A percentile compares a stretch with the other conserved stretches of the same genome.
Conservation (phyloP, 2,329 filamentous ascomycete genomes). For the Ambrosiella xylebori region DNA sequence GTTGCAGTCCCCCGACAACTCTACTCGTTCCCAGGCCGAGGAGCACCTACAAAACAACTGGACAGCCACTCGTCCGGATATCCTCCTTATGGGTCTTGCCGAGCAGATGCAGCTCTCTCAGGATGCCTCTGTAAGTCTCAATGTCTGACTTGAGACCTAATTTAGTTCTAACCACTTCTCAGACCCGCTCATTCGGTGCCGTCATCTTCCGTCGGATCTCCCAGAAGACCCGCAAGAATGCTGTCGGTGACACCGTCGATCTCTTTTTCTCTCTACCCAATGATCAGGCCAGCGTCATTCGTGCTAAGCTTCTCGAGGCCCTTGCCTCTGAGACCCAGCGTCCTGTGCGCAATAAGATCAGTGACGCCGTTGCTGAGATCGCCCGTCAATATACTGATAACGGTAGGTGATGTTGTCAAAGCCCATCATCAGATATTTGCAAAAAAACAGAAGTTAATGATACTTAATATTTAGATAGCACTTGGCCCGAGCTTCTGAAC, state of each 20-base stretch:
- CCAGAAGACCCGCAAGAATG: constrained; percentile 68
- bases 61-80: constrained; percentile 64
- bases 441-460: not conserved
- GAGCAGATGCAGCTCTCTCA: constrained; percentile 76
- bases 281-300: constrained; percentile 61
- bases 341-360: constrained; percentile 80
- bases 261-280: constrained; percentile 65
- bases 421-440: not conserved
- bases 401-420: constrained; percentile 35
- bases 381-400: constrained; percentile 89
- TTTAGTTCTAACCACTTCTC: not conserved
- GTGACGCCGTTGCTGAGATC: constrained; percentile 91
- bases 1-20: constrained; percentile 80
- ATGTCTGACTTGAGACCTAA: not conserved
- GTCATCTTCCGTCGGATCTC: constrained; percentile 91
- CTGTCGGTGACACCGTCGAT: constrained; percentile 55
- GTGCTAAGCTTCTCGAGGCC: constrained; percentile 65
- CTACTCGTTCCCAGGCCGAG: constrained; percentile 68
- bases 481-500: constrained; percentile 78
- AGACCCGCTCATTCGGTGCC: constrained; percentile 82
- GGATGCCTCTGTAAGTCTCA: constrained; percentile 44
- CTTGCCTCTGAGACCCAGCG: constrained; percentile 56
- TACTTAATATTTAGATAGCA: constrained; percentile 40
- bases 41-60: constrained; percentile 83
- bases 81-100: constrained; percentile 81